Evolutionary conservation across 257 asterid genomes (phyloP), one percentile per base, ranked within the genome.

Genomic region (Anisodus tanguticus): DNA sequence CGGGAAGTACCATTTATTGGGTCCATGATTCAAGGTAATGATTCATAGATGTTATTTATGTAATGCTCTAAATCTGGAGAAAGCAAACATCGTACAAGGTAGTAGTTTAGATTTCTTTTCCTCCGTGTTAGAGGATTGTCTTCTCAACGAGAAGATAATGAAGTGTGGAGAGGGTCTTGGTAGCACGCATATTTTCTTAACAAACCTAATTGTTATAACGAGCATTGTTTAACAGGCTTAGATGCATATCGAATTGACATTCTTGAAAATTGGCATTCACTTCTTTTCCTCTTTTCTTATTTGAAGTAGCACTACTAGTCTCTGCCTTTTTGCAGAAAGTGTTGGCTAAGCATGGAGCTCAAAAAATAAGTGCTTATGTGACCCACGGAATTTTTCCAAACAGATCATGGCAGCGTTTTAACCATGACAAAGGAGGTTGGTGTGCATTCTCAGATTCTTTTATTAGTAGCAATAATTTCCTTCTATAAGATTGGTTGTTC

Each of bases 341-440:
- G 88, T 87, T 95, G 98, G 98, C 99, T 55, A 93, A 90, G 80
- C 98, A 94, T 68, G 99, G 98, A 87, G 99, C 99, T 84, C 22
- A 90, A 58, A 93, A 90, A 82, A 85, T 94, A 81, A 95, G 99
- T 89, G 99, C 99, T 63, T 95, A 94, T 68, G 99, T 95, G 88
- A 95, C 98, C 0, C 99, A 95, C 60, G 99, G 99, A 55, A 95
- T 95, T 80, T 95, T 94, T 63, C 99, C 99, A n/a, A 94, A 95
- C 49, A 91, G 90, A 84, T 90, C 98, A 8, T 95, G 99, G 99
- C 88, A 93, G 87, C 95, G 97, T 79, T 95, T 95, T 90, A 87
- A 89, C 84, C 95, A 88, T 47, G 97, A 92, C 66, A 83, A 86
- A 85, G 96, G 96, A 92, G 99, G 99, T 94, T 90, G 41, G 87